phyloP scores from a whole-genome alignment of 352 stramenopile genomes.

The Blastocystis sp. region DNA sequence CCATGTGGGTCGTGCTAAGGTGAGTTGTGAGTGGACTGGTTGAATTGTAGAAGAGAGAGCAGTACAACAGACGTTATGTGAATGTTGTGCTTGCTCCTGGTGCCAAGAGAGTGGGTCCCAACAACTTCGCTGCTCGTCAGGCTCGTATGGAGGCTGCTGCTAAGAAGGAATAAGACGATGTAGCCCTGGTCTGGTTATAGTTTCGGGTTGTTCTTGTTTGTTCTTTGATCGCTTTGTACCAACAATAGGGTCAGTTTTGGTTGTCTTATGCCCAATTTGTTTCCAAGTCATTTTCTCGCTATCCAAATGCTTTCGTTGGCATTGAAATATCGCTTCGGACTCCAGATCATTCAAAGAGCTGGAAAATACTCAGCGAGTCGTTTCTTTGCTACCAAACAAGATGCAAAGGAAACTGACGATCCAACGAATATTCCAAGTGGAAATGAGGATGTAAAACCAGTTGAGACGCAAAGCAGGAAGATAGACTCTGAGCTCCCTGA shows the following conservation, averaged over 20 bases:
- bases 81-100: slow-evolving; percentile 92
- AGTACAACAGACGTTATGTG: slow-evolving; percentile 99
- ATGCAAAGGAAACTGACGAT: background rate
- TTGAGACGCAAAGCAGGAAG: background rate
- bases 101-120: slow-evolving; percentile 91
- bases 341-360: background rate
- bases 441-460: background rate
- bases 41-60: slow-evolving; percentile 87
- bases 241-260: background rate
- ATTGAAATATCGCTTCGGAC: background rate
- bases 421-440: background rate
- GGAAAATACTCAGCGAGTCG: background rate
- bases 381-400: slow-evolving; percentile 2
- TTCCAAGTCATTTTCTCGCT: background rate
- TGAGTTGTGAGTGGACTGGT: background rate
- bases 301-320: background rate
- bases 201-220: background rate
- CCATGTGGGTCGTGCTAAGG: slow-evolving; percentile 85
- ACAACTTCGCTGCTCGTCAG: slow-evolving; percentile 85
- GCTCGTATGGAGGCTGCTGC: slow-evolving; percentile 63
- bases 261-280: too few relatives aligned
- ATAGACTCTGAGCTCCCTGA: slow-evolving; percentile 6
- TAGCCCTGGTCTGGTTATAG: background rate
- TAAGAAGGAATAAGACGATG: slow-evolving; percentile 79
- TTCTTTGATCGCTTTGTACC: background rate